These are phyloP conservation scores for Aspergillus nomiae DNA, from an alignment of 2,329 filamentous ascomycete species.

Conservation along the genomic window DNA sequence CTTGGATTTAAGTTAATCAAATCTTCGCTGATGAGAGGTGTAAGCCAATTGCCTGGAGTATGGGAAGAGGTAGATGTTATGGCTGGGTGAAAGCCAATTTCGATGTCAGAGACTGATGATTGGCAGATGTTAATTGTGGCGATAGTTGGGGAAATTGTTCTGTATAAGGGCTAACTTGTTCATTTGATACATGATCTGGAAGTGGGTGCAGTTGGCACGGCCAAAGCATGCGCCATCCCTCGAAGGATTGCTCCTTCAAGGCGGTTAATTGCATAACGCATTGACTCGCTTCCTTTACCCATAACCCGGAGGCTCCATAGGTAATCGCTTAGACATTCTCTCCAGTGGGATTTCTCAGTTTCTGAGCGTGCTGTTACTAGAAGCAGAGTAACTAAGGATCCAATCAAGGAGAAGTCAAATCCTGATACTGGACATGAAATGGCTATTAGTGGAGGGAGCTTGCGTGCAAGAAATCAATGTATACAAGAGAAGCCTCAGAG, in stretches of 20 bases:
- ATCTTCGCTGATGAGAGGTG: too few species aligned
- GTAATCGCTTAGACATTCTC: not conserved
- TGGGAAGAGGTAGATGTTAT: too few species aligned
- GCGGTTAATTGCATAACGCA: constrained; percentile 2
- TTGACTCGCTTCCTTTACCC: constrained; percentile 3
- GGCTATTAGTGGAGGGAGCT: too few species aligned
- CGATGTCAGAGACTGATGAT: too few species aligned
- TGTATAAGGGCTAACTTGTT: too few species aligned
- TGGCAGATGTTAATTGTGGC: too few species aligned
- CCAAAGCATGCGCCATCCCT: constrained; percentile 4
- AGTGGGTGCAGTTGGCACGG: not conserved
- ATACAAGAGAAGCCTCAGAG: not conserved
- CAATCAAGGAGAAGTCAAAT: not conserved
- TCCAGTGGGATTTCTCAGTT: not conserved
- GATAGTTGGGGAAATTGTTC: too few species aligned
- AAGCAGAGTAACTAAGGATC: not conserved
- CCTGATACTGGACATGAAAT: not conserved
- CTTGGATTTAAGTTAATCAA: too few species aligned
- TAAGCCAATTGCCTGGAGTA: too few species aligned
- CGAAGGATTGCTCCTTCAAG: constrained; percentile 3
- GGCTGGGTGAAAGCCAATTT: too few species aligned
- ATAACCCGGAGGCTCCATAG: constrained; percentile 1
- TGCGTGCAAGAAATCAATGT: not conserved
- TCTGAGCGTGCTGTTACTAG: not conserved
- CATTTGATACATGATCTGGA: not conserved